Percentiles rank a stretch among this genome's conserved stretches.
Evolutionary conservation across 2,329 filamentous ascomycete species (phyloP).

Genomic region (Chrysosporium queenslandicum): DNA sequence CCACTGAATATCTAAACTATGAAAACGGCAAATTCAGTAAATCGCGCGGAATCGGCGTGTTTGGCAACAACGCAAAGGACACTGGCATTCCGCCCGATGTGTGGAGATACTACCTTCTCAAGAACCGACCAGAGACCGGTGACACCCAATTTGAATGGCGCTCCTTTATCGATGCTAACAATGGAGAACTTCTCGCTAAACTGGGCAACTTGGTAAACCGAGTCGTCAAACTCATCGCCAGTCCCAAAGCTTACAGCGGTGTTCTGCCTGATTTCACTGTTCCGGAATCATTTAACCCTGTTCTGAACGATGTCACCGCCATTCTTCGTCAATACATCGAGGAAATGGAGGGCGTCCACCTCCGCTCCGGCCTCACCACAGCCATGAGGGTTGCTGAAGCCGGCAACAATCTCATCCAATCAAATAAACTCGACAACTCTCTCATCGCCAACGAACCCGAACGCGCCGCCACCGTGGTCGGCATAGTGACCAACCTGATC

Average conservation of each 20-base stretch:
- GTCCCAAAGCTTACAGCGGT: conserved; percentile 57
- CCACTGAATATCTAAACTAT: conserved; percentile 73
- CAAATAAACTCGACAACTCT: conserved; percentile 52
- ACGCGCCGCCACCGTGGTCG: conserved; percentile 54
- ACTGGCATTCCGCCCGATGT: conserved; percentile 68
- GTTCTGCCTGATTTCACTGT: conserved; percentile 48
- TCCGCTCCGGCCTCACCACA: conserved; percentile 46
- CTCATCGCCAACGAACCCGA: conserved; percentile 51
- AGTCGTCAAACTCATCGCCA: conserved; percentile 41
- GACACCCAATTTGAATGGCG: conserved; percentile 78
- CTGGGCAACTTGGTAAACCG: conserved; percentile 59
- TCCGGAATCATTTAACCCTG: conserved; percentile 33
- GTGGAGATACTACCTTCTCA: conserved; percentile 74
- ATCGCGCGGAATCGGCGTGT: conserved; percentile 70
- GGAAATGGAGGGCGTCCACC: conserved; percentile 51
- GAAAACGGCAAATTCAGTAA: conserved; percentile 78
- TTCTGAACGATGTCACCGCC: conserved; percentile 41
- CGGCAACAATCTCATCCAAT: conserved; percentile 52
- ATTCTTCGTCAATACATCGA: conserved; percentile 47
- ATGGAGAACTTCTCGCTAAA: conserved; percentile 62
- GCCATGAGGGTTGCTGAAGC: conserved; percentile 50
- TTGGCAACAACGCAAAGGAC: conserved; percentile 70
- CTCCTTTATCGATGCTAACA: conserved; percentile 65
- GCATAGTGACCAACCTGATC: conserved; percentile 72
- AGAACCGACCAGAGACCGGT: conserved; percentile 64